phyloP scores from a whole-genome alignment of 345 rosid genomes.

The Euclidium syriacum region DNA sequence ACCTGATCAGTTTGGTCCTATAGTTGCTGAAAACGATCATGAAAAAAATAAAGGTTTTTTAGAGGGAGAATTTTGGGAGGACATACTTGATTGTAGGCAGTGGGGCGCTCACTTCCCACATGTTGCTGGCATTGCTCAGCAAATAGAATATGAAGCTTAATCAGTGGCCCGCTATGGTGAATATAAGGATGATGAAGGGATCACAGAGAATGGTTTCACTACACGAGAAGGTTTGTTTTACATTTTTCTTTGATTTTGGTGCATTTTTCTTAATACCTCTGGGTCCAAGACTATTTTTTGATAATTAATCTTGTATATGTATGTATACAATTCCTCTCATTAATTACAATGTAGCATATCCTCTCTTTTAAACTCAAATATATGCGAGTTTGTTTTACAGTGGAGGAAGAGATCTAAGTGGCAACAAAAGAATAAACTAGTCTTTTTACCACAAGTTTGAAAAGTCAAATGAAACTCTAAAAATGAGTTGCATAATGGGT shows the following conservation, averaged over 20 bases:
- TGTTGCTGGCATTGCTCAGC: slow-evolving; percentile 75
- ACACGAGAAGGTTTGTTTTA: slow-evolving; percentile 26
- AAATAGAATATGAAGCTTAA: slow-evolving; percentile 59
- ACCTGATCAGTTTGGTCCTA: slow-evolving; percentile 79
- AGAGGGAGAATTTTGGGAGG: slow-evolving; percentile 72
- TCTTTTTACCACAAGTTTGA: slow-evolving; percentile 64
- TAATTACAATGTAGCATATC: neutral
- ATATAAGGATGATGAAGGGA: slow-evolving; percentile 74
- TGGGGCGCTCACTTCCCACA: slow-evolving; percentile 77
- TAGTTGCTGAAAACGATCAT: slow-evolving; percentile 67
- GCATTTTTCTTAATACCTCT: neutral
- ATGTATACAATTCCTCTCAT: neutral
- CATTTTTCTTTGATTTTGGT: neutral
- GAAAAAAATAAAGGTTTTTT: slow-evolving; percentile 52
- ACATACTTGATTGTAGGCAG: slow-evolving; percentile 59
- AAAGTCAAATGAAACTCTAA: slow-evolving; percentile 51
- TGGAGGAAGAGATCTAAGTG: slow-evolving; percentile 80
- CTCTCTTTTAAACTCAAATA: neutral
- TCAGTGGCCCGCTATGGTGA: slow-evolving; percentile 81
- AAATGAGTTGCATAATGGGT: slow-evolving; percentile 65
- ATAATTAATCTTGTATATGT: neutral
- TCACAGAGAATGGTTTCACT: slow-evolving; percentile 48
- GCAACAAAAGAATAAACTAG: slow-evolving; percentile 70
- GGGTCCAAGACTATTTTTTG: neutral
- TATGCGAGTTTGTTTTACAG: slow-evolving; percentile 28